Evolutionary conservation across 495 filamentous ascomycete species (phyloP).

Genomic region (Rostrohypoxylon terebratum): DNA sequence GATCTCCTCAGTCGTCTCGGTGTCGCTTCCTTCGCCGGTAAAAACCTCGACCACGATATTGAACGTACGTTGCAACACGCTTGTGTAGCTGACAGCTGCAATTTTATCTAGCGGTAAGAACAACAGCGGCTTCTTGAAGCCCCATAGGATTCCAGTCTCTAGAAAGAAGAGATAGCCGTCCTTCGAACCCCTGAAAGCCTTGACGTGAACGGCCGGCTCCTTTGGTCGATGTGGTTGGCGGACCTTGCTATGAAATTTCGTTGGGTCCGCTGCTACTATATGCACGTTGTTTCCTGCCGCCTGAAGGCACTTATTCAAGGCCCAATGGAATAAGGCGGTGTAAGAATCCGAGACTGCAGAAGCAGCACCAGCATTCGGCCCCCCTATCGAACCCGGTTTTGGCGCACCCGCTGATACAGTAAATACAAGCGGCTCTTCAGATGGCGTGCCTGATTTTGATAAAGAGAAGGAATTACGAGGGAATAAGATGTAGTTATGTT

Average conservation of each 20-base stretch:
- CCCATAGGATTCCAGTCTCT: slow-evolving; percentile 86
- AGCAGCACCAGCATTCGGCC: slow-evolving; percentile 56
- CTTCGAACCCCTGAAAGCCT: slow-evolving; percentile 91
- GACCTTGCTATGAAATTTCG: slow-evolving; percentile 80
- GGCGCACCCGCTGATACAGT: slow-evolving; percentile 79
- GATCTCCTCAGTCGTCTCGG: slow-evolving; percentile 71
- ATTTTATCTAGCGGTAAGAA: slow-evolving; percentile 86
- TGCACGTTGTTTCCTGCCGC: slow-evolving; percentile 64
- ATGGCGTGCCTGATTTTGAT: slow-evolving; percentile 47
- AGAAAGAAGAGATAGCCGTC: slow-evolving; percentile 95
- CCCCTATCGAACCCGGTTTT: slow-evolving; percentile 68
- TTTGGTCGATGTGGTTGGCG: slow-evolving; percentile 87
- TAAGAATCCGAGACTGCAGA: slow-evolving; percentile 70
- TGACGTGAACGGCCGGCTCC: slow-evolving; percentile 92
- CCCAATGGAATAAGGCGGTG: slow-evolving; percentile 70
- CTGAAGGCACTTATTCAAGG: slow-evolving; percentile 70
- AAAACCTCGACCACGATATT: slow-evolving; percentile 82
- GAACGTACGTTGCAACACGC: slow-evolving; percentile 90
- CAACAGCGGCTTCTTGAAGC: slow-evolving; percentile 92
- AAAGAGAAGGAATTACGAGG: slow-evolving; percentile 72
- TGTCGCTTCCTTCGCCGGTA: slow-evolving; percentile 49
- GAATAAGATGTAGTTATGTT: slow-evolving; percentile 90
- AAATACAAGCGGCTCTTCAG: slow-evolving; percentile 82
- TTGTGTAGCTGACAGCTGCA: slow-evolving; percentile 87
- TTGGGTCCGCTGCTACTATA: slow-evolving; percentile 75